Evolutionary conservation across 192 early-diverging fungal genomes (phyloP).

Genomic region (Geranomyces michiganensis): DNA sequence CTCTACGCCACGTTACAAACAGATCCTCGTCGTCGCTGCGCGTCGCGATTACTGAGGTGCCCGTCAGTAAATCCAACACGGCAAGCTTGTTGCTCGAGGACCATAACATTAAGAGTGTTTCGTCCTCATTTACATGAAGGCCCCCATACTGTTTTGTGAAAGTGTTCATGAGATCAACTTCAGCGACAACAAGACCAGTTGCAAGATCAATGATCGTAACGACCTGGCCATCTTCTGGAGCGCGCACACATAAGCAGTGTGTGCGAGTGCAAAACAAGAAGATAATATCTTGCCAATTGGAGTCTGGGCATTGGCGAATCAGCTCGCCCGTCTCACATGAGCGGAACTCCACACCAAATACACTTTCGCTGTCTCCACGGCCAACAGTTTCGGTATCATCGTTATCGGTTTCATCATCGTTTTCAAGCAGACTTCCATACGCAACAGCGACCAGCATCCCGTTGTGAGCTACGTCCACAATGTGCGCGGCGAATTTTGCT

Average conservation of each 20-base stretch:
- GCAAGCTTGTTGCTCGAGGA: conserved; percentile 16
- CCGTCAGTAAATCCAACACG: conserved; percentile 9
- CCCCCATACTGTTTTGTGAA: conserved; percentile 24
- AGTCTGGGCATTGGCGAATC: background rate
- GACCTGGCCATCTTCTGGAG: conserved; percentile 6
- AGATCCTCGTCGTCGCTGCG: background rate
- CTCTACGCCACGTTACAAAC: conserved; percentile 14
- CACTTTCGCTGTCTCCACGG: background rate
- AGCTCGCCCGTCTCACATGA: conserved; percentile 9
- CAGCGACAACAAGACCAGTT: conserved; percentile 3
- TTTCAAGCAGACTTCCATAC: conserved; percentile 13
- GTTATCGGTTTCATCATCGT: conserved; percentile 4
- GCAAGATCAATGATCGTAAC: conserved; percentile 18
- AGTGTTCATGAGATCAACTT: conserved; percentile 16
- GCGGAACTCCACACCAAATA: conserved; percentile 25
- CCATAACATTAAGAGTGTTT: conserved; percentile 23
- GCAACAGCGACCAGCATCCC: conserved; percentile 23
- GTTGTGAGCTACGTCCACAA: conserved; percentile 30
- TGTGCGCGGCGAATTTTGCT: conserved; percentile 2
- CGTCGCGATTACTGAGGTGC: background rate
- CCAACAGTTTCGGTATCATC: background rate
- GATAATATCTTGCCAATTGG: conserved; percentile 16
- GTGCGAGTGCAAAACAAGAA: conserved; percentile 19
- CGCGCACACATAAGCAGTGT: conserved; percentile 13
- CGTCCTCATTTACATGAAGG: conserved; percentile 23